Base-by-base conservation (phyloP, 2,329 filamentous ascomycete species). In the Arthroderma sp. region DNA sequence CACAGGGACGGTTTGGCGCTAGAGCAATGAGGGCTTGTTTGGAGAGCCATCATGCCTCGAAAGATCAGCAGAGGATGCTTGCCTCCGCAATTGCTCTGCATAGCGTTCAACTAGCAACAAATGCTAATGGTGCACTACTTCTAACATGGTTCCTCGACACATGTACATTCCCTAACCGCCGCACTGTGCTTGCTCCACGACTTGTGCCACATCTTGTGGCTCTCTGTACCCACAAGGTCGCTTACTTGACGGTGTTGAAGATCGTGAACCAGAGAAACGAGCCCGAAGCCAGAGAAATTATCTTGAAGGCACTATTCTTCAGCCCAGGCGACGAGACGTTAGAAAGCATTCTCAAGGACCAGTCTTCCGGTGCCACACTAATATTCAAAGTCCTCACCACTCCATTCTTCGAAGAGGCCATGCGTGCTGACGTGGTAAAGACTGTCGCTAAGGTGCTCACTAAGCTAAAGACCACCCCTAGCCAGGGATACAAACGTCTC, bases 331-430 rank as follows among this genome's bases (percentile, higher is more conserved):
- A 97, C 66, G 84, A 91, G 64, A 83, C 88, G 1, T 75, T 98
- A 41, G 91, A 95, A 69, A 87, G 88, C 57, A 97, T 98, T 60
- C 77, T 98, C 35, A 87, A 83, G 61, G 93, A 98, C 68, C 89
- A 94, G 66, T 83, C 87, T 51, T 97, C 91, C 63, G 93, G 93
- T 56, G 89, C 91, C 2, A 97, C 91, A 0, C 76, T 98, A 63
- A 97, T 98, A 66, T 98, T 97, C 81, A 98, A 98, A 78, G 91
- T 97, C 35, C 79, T 98, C 57, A 97, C 93, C 0, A 97, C 91
- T 6, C 93, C 93, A 0, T 97, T 96, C 80, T 91, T 97, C 62
- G 93, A 98, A 63, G 93, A 98, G 70, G 84, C 78, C 55, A 91
- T 96, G 68, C 86, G 93, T 52, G 77, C 80, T 49, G 88, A 96